Conservation (phyloP, 306 rosid genomes). For the Vachellia pachyceras region DNA sequence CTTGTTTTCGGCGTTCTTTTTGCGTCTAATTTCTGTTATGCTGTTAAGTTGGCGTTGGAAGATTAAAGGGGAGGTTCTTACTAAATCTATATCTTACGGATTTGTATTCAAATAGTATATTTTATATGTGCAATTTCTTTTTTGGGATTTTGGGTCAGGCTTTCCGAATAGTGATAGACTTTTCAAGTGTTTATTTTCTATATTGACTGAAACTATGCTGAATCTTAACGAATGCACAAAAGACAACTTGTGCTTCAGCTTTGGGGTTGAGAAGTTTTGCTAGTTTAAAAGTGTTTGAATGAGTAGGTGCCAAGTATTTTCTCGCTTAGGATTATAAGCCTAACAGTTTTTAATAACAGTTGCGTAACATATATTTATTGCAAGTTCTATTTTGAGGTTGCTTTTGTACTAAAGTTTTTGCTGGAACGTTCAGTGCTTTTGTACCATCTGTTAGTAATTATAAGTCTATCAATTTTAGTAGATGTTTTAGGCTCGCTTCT, state of each 20-base stretch:
- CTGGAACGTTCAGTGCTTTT: slow-evolving; percentile 22
- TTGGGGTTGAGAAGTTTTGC: slow-evolving; percentile 24
- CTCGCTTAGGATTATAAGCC: slow-evolving; percentile 19
- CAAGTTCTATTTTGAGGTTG: slow-evolving; percentile 27
- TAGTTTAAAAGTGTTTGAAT: background rate
- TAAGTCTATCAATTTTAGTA: slow-evolving; percentile 11
- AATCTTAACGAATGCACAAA: background rate
- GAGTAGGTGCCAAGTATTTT: slow-evolving; percentile 28
- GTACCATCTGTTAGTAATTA: slow-evolving; percentile 4
- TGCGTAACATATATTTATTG: background rate
- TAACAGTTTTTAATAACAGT: slow-evolving; percentile 17
- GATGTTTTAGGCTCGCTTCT: slow-evolving; percentile 12
- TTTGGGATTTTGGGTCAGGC: background rate
- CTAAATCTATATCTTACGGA: background rate
- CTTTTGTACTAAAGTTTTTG: background rate
- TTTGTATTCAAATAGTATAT: background rate
- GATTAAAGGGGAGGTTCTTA: background rate
- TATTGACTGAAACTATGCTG: background rate
- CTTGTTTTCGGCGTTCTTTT: background rate
- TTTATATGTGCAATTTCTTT: background rate
- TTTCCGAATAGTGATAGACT: background rate
- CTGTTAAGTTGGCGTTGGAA: slow-evolving; percentile 11
- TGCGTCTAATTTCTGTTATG: background rate
- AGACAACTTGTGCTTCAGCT: background rate
- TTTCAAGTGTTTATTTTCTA: background rate